Percentiles rank a stretch among this genome's conserved stretches.
phyloP scores from a whole-genome alignment of 169 alveolate genomes.

The Plasmodium falciparum region DNA sequence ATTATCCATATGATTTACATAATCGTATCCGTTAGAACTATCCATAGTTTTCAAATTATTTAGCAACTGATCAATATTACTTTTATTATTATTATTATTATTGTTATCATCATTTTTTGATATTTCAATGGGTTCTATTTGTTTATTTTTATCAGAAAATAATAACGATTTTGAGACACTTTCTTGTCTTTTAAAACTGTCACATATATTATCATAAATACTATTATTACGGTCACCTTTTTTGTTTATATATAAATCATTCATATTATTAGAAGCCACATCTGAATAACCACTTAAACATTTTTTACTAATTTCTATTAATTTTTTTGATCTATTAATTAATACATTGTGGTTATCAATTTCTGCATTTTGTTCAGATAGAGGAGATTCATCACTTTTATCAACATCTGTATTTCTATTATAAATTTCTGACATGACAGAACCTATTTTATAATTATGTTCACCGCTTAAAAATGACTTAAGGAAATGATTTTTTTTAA shows the following conservation, averaged over 20 bases:
- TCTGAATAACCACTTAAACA: constrained; percentile 41
- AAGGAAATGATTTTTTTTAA: background rate
- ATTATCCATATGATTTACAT: too few species aligned
- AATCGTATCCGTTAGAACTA: too few species aligned
- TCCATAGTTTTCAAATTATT: too few species aligned
- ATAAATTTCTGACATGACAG: constrained; percentile 32
- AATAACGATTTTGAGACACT: too few species aligned
- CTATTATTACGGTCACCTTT: background rate
- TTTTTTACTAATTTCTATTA: constrained; percentile 50
- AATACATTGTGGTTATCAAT: constrained; percentile 12
- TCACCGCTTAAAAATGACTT: constrained; percentile 27
- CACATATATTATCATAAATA: background rate
- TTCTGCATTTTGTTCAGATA: constrained; percentile 21
- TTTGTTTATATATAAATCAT: background rate
- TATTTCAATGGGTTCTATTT: too few species aligned
- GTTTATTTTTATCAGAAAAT: too few species aligned
- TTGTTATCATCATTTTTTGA: background rate
- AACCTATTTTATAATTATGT: constrained; percentile 27
- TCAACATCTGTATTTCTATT: constrained; percentile 19
- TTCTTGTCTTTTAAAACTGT: background rate
- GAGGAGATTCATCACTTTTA: background rate
- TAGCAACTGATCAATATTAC: background rate
- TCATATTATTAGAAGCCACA: background rate
- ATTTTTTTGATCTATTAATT: constrained; percentile 44
- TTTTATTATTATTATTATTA: background rate